phyloP scores from a whole-genome alignment of 2,329 filamentous ascomycete species.

The Scopulariopsis brevicaulis region DNA sequence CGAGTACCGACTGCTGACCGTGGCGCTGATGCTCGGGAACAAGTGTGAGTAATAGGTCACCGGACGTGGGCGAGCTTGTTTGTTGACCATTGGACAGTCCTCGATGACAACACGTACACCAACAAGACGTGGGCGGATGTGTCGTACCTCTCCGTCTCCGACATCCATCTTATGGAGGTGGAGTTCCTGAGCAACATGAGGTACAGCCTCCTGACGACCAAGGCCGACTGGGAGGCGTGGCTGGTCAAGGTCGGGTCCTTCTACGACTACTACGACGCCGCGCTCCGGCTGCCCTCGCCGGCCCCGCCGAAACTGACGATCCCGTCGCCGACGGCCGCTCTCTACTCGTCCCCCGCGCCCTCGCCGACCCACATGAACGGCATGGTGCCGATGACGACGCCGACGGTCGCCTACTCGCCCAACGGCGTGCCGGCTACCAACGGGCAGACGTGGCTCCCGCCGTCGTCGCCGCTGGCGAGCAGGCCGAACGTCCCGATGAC shows the following conservation, averaged over 20 bases:
- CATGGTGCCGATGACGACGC: neutral
- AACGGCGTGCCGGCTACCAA: neutral
- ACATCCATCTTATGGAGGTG: constrained; percentile 99
- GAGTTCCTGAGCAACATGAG: constrained; percentile 98
- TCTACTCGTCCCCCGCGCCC: neutral
- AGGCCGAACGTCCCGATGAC: neutral
- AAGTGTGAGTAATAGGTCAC: constrained; percentile 54
- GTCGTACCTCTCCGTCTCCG: constrained; percentile 81
- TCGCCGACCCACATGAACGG: neutral
- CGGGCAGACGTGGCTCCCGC: neutral
- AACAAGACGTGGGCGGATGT: constrained; percentile 99
- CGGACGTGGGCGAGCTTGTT: constrained; percentile 1
- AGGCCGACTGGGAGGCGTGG: constrained; percentile 81
- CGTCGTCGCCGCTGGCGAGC: constrained; percentile 1
- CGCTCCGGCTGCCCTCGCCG: constrained; percentile 30
- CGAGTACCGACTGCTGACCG: constrained; percentile 84
- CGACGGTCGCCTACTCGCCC: neutral
- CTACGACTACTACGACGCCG: constrained; percentile 68
- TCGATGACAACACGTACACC: constrained; percentile 98
- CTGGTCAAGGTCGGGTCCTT: constrained; percentile 74
- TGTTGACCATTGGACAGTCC: constrained; percentile 38
- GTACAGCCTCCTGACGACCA: constrained; percentile 81
- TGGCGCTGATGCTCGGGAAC: constrained; percentile 94
- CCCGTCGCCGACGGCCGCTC: neutral
- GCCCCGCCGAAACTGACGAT: neutral